Evolutionary conservation across 306 rosid genomes (phyloP).

Genomic region (barrel medic (Medicago truncatula)): DNA sequence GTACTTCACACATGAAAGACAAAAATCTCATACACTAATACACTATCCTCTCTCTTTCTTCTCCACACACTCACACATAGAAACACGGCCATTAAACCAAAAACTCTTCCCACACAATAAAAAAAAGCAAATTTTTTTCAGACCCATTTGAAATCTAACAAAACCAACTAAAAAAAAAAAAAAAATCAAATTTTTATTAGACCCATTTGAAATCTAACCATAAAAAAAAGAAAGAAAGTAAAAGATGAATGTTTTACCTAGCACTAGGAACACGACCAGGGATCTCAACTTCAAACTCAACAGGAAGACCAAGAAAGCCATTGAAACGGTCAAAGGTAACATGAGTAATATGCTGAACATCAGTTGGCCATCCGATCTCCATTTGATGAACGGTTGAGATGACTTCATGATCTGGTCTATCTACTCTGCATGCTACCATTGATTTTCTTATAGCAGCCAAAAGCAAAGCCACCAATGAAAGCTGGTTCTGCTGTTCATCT

Average conservation of each 20-base stretch:
- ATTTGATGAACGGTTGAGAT: constrained; percentile 71
- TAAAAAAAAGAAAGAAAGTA: neutral
- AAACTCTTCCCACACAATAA: neutral
- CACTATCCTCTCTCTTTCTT: constrained; percentile 21
- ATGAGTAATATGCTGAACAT: constrained; percentile 82
- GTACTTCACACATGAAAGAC: neutral
- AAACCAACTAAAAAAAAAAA: neutral
- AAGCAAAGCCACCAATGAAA: constrained; percentile 61
- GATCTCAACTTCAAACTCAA: constrained; percentile 78
- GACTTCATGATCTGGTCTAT: constrained; percentile 62
- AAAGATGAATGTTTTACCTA: constrained; percentile 50
- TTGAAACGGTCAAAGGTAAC: constrained; percentile 95
- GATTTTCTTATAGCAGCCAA: constrained; percentile 83
- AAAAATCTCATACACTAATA: neutral
- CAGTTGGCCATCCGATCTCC: constrained; percentile 96
- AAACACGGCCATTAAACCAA: constrained; percentile 30
- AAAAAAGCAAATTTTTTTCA: neutral
- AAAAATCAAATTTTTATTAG: neutral
- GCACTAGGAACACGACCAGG: constrained; percentile 97
- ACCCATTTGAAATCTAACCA: constrained; percentile 38
- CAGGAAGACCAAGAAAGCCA: constrained; percentile 92
- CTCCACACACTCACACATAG: constrained; percentile 13
- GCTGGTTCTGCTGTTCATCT: constrained; percentile 66
- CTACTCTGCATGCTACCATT: constrained; percentile 82
- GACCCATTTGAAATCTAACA: constrained; percentile 37